A percentile compares a stretch with the other conserved stretches of the same genome.
phyloP scores from a whole-genome alignment of 305 asterid genomes.

The Andrographis paniculata region DNA sequence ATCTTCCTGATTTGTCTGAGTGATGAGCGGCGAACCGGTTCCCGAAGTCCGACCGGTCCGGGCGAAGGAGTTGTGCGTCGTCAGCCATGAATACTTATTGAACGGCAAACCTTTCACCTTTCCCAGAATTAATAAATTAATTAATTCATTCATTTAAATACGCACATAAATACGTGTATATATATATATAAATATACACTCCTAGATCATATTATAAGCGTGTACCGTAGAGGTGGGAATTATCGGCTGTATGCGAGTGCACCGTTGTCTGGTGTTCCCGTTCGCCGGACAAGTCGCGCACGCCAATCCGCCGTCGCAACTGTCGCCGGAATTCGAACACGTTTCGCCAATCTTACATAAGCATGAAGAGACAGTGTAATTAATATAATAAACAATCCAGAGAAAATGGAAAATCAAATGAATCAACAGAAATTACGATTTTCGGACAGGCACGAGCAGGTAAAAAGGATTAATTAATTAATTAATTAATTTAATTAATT shows the following conservation, averaged over 20 bases:
- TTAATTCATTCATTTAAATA: too few species aligned
- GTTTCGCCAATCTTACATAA: constrained; percentile 59
- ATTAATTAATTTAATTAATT: too few species aligned
- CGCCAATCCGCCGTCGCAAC: constrained; percentile 46
- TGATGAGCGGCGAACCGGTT: constrained; percentile 55
- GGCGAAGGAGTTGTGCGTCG: constrained; percentile 89
- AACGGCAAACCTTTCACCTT: constrained; percentile 81
- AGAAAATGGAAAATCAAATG: neutral
- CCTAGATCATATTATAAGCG: too few species aligned
- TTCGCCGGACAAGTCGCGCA: constrained; percentile 48
- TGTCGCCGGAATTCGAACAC: constrained; percentile 33
- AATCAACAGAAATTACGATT: neutral
- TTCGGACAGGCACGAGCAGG: too few species aligned
- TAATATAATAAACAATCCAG: neutral
- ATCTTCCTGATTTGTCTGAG: constrained; percentile 86
- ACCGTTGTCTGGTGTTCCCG: constrained; percentile 57
- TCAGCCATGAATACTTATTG: constrained; percentile 86
- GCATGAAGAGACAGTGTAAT: neutral
- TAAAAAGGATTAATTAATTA: too few species aligned
- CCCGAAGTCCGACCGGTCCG: constrained; percentile 48
- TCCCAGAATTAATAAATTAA: neutral
- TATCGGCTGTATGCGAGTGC: constrained; percentile 43
- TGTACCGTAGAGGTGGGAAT: constrained; percentile 47
- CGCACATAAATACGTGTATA: neutral
- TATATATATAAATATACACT: too few species aligned